Evolutionary conservation across 2,329 filamentous ascomycete genomes (phyloP), one percentile per base, ranked within the genome.

Genomic region (Xylaria sp.): DNA sequence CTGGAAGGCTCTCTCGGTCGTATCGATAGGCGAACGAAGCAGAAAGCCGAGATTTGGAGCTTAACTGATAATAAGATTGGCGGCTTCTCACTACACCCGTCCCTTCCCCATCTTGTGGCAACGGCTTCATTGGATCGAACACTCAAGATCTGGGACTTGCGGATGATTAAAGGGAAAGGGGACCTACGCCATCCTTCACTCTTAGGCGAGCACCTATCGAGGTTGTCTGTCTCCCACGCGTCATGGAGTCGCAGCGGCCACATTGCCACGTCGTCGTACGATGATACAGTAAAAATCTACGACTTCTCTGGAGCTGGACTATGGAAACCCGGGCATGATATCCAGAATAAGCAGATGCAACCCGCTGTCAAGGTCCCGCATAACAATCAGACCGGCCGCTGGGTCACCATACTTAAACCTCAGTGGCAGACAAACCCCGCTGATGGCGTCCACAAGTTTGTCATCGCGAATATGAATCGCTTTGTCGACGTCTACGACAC

Each of bases 401-500:
- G 93, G 93, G 94, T 98, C 0, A 97, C 93, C 0, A 97, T 88
- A 40, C 79, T 85, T 78, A 97, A 86, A 86, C 96, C 79, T 0
- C 93, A 97, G 75, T 99, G 96, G 96, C 96, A 99, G 79, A 84
- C 88, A 37, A 86, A 88, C 54, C 95, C 96, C 0, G 82, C 86
- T 40, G 93, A 96, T 67, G 90, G 91, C 8, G 89, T 97, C 5
- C 91, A 97, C 71, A 93, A 95, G 69, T 94, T 99, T 75, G 92
- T 90, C 27, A 95, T 99, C 66, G 96, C 93, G 1, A 99, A 98
- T 74, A 98, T 98, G 96, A 97, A 97, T 78, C 89, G 96, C 1
- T 98, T 98, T 75, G 93, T 98, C 1, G 96, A 99, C 77, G 87
- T 99, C 0, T 99, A 92, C 78, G 92, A 91, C 0, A 86, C 90